A percentile compares a stretch with the other conserved stretches of the same genome.
These are phyloP conservation scores for Fusarium chuoi DNA, from an alignment of 2,329 filamentous ascomycete genomes.

Conservation along the genomic window DNA sequence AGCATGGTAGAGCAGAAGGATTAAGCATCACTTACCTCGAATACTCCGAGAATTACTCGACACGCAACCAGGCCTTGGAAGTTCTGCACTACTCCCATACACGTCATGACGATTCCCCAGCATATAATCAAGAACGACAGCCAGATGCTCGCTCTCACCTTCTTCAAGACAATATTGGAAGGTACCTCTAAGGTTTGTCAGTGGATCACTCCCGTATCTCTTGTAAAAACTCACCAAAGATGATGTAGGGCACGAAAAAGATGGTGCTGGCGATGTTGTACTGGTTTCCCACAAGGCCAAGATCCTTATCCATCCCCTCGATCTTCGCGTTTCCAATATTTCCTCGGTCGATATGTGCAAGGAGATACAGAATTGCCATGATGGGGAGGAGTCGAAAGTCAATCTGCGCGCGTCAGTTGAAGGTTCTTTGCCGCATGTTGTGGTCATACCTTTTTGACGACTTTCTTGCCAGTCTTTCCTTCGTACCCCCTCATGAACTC, in stretches of 20 bases:
- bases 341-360: slow-evolving; percentile 33
- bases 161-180: slow-evolving; percentile 50
- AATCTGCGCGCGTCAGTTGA: background rate
- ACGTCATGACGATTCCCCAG: slow-evolving; percentile 58
- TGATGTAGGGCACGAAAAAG: slow-evolving; percentile 68
- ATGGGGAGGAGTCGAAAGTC: slow-evolving; percentile 33
- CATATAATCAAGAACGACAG: slow-evolving; percentile 48
- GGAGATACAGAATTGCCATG: slow-evolving; percentile 27
- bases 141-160: slow-evolving; percentile 49
- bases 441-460: slow-evolving; percentile 17
- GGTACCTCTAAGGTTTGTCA: slow-evolving; percentile 49
- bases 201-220: background rate
- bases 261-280: slow-evolving; percentile 61
- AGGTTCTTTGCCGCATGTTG: fast-evolving
- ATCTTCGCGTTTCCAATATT: slow-evolving; percentile 44
- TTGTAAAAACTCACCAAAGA: slow-evolving; percentile 13
- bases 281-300: slow-evolving; percentile 61
- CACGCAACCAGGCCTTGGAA: slow-evolving; percentile 59
- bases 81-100: slow-evolving; percentile 57
- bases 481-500: slow-evolving; percentile 30
- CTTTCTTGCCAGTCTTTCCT: slow-evolving; percentile 19
- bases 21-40: slow-evolving; percentile 45
- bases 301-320: slow-evolving; percentile 57
- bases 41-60: slow-evolving; percentile 54
- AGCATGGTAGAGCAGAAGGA: background rate